phyloP scores from a whole-genome alignment of 306 rosid species.

The Corylus avellana region DNA sequence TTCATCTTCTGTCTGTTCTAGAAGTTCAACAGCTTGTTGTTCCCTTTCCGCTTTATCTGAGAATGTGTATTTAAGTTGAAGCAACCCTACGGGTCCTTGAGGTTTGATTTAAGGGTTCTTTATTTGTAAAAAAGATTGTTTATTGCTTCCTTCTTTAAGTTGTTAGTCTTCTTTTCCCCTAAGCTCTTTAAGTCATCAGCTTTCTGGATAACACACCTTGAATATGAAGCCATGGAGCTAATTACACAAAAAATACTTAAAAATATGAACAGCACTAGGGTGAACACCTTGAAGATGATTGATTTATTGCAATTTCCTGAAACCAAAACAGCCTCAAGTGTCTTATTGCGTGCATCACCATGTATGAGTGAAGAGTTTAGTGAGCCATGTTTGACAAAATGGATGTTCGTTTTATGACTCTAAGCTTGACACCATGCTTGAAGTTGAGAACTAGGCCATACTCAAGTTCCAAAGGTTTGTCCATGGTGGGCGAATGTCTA shows the following conservation, averaged over 20 bases:
- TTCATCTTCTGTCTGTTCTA: slow-evolving; percentile 28
- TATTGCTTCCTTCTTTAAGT: background rate
- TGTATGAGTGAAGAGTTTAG: background rate
- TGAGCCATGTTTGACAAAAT: background rate
- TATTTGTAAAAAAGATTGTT: slow-evolving; percentile 35
- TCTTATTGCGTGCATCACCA: background rate
- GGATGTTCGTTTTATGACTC: slow-evolving; percentile 46
- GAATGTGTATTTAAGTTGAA: slow-evolving; percentile 24
- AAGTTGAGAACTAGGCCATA: slow-evolving; percentile 88
- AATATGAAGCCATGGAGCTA: background rate
- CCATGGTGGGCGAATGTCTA: slow-evolving; percentile 82
- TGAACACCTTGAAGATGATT: no score
- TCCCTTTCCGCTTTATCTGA: slow-evolving; percentile 31
- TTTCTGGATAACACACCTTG: background rate
- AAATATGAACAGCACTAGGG: background rate
- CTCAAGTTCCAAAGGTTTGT: slow-evolving; percentile 73
- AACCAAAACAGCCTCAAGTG: background rate
- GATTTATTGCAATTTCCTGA: background rate
- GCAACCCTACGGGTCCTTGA: slow-evolving; percentile 10
- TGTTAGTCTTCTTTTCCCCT: background rate
- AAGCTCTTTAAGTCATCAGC: no score
- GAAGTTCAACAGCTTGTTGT: slow-evolving; percentile 81
- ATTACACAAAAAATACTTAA: background rate
- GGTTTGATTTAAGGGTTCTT: slow-evolving; percentile 14
- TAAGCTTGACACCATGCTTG: slow-evolving; percentile 81